Conservation (phyloP, 2,329 filamentous ascomycete genomes). For the Tricladium varicosporioides region DNA sequence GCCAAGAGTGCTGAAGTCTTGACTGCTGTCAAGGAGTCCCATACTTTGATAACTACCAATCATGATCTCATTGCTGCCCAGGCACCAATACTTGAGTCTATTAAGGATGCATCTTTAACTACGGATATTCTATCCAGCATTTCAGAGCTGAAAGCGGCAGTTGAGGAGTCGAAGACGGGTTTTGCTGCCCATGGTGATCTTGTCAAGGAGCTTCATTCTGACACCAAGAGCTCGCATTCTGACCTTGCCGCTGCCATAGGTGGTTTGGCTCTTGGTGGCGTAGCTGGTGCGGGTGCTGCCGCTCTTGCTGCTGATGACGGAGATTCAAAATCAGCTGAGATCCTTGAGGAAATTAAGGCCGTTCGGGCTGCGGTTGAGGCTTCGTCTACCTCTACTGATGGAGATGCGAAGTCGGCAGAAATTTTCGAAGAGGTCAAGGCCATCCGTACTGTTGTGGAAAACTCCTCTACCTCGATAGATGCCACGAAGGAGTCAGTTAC, state of each 20-base stretch:
- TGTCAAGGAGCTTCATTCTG: constrained; percentile 25
- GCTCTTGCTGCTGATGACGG: constrained; percentile 10
- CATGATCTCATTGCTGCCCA: constrained; percentile 19
- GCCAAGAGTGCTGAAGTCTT: constrained; percentile 17
- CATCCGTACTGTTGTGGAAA: constrained; percentile 17
- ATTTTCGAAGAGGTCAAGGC: constrained; percentile 25
- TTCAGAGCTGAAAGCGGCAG: constrained; percentile 21
- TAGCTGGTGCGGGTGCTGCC: constrained; percentile 21
- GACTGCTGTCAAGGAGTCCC: constrained; percentile 14
- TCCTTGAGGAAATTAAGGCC: constrained; percentile 17
- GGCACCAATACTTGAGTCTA: constrained; percentile 17
- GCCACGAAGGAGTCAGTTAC: constrained; percentile 15
- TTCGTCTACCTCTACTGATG: constrained; percentile 15
- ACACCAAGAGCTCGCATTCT: constrained; percentile 22
- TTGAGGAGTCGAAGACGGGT: constrained; percentile 26
- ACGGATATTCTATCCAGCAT: constrained; percentile 23
- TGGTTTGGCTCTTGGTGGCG: constrained; percentile 22
- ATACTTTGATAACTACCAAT: constrained; percentile 12
- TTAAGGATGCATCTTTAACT: constrained; percentile 18
- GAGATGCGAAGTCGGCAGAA: constrained; percentile 13
- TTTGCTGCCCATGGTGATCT: constrained; percentile 18
- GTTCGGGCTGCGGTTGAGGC: constrained; percentile 18
- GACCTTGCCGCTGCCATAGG: constrained; percentile 23
- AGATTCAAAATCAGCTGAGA: not conserved
- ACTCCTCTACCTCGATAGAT: constrained; percentile 16